phyloP scores from a whole-genome alignment of 2,329 filamentous ascomycete genomes.

The Fusarium metavorans region DNA sequence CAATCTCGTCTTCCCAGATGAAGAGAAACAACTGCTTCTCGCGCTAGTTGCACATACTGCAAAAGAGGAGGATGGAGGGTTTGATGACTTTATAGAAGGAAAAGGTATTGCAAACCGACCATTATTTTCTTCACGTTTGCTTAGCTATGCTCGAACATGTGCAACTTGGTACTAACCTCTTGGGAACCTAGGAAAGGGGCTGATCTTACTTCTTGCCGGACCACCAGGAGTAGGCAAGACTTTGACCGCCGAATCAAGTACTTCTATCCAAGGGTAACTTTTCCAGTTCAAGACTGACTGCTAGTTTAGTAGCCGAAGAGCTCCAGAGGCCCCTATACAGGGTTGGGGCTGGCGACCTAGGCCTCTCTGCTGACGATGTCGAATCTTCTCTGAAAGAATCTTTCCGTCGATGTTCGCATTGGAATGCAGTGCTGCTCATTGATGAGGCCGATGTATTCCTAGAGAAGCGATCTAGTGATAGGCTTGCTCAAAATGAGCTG shows the following conservation, averaged over 20 bases:
- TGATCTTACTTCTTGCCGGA: conserved; percentile 51
- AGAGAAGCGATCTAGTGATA: conserved; percentile 40
- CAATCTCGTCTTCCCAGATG: conserved; percentile 5
- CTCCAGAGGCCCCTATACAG: conserved; percentile 21
- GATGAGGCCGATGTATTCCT: conserved; percentile 56
- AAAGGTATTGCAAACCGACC: conserved; percentile 2
- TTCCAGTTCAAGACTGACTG: neutral
- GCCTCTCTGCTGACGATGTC: neutral
- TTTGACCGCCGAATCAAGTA: conserved; percentile 50
- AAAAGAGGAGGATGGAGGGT: neutral
- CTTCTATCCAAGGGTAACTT: neutral
- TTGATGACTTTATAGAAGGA: neutral
- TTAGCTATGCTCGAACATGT: accelerated
- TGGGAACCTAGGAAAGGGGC: conserved; percentile 30
- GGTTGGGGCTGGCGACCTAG: conserved; percentile 19
- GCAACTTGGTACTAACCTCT: neutral
- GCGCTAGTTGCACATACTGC: neutral
- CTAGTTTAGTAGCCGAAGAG: conserved; percentile 25
- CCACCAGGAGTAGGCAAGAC: conserved; percentile 53
- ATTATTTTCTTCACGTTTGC: neutral
- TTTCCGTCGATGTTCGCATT: conserved; percentile 46
- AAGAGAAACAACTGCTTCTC: conserved; percentile 3
- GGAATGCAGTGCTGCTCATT: conserved; percentile 52
- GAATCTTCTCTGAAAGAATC: conserved; percentile 8
- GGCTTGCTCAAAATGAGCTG: conserved; percentile 41